These are phyloP conservation scores for Radiomyces spectabilis DNA, from an alignment of 192 early-diverging fungal species.

Conservation along the genomic window DNA sequence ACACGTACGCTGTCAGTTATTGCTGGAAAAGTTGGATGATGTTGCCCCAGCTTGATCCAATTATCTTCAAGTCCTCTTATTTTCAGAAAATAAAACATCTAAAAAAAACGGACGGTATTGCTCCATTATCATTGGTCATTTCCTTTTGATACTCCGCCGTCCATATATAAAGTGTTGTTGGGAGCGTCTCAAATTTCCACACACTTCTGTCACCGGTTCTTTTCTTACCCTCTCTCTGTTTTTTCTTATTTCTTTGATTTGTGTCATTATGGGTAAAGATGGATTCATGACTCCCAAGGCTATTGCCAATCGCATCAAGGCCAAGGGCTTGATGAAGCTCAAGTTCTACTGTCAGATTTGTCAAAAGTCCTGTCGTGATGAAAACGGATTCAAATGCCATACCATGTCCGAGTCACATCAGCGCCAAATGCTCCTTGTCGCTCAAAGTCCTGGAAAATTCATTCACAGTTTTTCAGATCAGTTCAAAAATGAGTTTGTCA, in stretches of 20 bases:
- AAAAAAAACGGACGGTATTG: too few relatives aligned
- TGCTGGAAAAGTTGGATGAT: slow-evolving; percentile 21
- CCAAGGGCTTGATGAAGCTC: slow-evolving; percentile 85
- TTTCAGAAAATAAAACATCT: too few relatives aligned
- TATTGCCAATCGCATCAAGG: slow-evolving; percentile 83
- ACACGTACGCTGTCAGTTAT: slow-evolving; percentile 27
- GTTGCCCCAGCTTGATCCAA: neutral
- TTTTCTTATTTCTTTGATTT: too few relatives aligned
- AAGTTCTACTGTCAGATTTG: slow-evolving; percentile 95
- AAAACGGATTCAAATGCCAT: slow-evolving; percentile 96
- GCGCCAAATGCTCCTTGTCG: slow-evolving; percentile 84
- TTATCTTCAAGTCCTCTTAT: too few relatives aligned
- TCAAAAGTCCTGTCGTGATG: slow-evolving; percentile 83
- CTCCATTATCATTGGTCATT: too few relatives aligned
- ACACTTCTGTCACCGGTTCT: too few relatives aligned
- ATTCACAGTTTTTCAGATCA: slow-evolving; percentile 69
- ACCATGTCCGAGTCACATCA: slow-evolving; percentile 84
- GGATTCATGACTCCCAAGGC: slow-evolving; percentile 79
- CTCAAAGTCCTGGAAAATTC: slow-evolving; percentile 71
- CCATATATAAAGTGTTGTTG: too few relatives aligned
- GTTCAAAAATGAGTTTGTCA: slow-evolving; percentile 80
- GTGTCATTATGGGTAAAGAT: slow-evolving; percentile 23
- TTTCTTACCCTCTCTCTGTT: too few relatives aligned
- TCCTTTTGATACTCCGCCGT: too few relatives aligned
- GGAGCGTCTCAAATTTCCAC: too few relatives aligned